These are phyloP conservation scores for Antitrichia curtipendula DNA, from an alignment of 225 moss, liverwort and hornwort genomes.

Conservation along the genomic window DNA sequence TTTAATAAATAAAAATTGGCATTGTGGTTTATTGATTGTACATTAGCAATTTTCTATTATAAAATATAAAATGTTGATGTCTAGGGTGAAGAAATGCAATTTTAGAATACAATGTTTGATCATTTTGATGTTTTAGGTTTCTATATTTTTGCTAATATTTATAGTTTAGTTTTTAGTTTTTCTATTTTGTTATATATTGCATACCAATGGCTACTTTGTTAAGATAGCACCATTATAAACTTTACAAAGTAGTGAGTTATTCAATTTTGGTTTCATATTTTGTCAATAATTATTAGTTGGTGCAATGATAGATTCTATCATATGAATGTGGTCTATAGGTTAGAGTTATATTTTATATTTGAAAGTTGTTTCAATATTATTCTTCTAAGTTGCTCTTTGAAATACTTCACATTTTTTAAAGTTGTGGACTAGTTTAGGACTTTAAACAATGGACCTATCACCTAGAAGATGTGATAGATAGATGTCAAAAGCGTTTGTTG, in stretches of 20 bases:
- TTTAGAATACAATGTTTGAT: not conserved
- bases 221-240: not conserved
- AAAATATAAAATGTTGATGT: not conserved
- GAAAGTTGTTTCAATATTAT: not conserved
- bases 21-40: not conserved
- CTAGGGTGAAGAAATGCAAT: not conserved
- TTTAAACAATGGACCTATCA: not conserved
- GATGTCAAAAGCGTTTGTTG: not conserved
- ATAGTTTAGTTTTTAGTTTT: not conserved
- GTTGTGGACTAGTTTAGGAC: accelerated
- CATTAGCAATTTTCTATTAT: not conserved
- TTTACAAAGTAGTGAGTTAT: not conserved
- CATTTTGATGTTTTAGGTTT: not conserved
- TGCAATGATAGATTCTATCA: not conserved
- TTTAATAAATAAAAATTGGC: not conserved
- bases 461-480: not conserved
- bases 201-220: accelerated
- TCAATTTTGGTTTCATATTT: not conserved
- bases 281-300: not conserved
- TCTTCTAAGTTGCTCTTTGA: not conserved
- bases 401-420: not conserved
- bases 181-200: not conserved
- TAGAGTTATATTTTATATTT: no score
- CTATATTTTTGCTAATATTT: not conserved
- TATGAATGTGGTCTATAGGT: not conserved